Conservation (phyloP, 176 grass and related monocot genomes). For the Bothriochloa decipiens region DNA sequence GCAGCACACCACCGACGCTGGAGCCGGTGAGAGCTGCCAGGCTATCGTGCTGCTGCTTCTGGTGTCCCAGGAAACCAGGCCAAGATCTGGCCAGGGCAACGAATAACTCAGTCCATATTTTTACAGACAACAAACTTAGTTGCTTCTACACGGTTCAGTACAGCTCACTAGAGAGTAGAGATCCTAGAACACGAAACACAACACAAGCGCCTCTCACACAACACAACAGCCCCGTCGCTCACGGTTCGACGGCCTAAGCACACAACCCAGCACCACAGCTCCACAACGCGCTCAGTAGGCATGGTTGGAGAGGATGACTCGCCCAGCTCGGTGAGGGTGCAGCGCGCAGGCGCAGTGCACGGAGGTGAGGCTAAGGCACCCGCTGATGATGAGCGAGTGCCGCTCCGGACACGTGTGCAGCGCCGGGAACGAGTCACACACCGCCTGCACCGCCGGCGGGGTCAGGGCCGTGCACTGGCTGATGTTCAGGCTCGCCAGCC, state of each 20-base stretch:
- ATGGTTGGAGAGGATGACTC: conserved; percentile 52
- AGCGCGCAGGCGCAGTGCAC: conserved; percentile 81
- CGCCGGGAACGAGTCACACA: conserved; percentile 84
- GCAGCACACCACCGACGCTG: too few species aligned
- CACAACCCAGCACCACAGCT: not conserved
- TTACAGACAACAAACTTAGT: not conserved
- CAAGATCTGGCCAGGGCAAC: not conserved
- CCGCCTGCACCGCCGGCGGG: conserved; percentile 75
- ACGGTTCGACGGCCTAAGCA: not conserved
- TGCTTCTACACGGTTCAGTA: not conserved
- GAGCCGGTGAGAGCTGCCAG: too few species aligned
- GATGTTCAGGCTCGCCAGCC: conserved; percentile 80
- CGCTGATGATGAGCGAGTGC: conserved; percentile 90
- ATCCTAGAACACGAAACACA: not conserved
- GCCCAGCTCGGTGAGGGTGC: conserved; percentile 45
- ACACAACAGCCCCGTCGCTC: not conserved
- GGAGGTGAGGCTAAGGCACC: conserved; percentile 87
- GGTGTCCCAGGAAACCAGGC: too few species aligned
- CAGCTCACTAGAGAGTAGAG: not conserved
- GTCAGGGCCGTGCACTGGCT: conserved; percentile 92
- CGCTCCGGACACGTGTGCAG: conserved; percentile 80
- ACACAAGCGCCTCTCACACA: not conserved
- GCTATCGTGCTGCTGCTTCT: too few species aligned
- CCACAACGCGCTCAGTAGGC: conserved; percentile 44
- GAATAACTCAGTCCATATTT: not conserved